Conservation (phyloP, 495 filamentous ascomycete species). For the Cercophora newfieldiana region DNA sequence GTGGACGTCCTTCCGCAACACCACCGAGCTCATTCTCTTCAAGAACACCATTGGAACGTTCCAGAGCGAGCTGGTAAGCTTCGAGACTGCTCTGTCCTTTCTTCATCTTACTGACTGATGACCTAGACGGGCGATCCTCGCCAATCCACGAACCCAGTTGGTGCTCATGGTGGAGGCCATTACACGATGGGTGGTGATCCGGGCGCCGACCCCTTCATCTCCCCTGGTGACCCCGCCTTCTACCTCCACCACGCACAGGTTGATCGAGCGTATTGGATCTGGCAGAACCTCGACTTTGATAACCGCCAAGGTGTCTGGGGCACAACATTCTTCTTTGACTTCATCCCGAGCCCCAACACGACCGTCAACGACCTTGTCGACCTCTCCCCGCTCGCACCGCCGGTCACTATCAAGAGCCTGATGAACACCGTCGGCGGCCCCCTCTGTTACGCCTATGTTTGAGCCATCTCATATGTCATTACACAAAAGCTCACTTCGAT, state of each 20-base stretch:
- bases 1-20: conserved; percentile 42
- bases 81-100: neutral
- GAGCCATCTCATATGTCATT: neutral
- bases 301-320: conserved; percentile 45
- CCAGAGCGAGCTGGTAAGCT: conserved; percentile 39
- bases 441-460: conserved; percentile 35
- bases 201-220: conserved; percentile 56
- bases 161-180: conserved; percentile 65
- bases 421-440: conserved; percentile 31
- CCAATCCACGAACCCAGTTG: conserved; percentile 40
- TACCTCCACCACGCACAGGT: conserved; percentile 68
- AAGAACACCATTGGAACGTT: conserved; percentile 53
- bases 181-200: conserved; percentile 41
- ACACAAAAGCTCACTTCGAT: neutral
- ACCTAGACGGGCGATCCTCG: conserved; percentile 42
- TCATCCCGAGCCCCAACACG: conserved; percentile 38
- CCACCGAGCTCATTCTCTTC: conserved; percentile 42
- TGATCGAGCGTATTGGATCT: conserved; percentile 69
- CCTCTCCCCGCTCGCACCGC: conserved; percentile 21
- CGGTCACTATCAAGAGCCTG: conserved; percentile 27
- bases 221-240: conserved; percentile 66
- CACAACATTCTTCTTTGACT: conserved; percentile 36
- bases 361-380: conserved; percentile 32
- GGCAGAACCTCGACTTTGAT: conserved; percentile 60
- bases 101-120: neutral